A percentile compares a stretch with the other conserved stretches of the same genome.
These are phyloP conservation scores for Clonostachys byssicola DNA, from an alignment of 2,329 filamentous ascomycete genomes.

Conservation along the genomic window DNA sequence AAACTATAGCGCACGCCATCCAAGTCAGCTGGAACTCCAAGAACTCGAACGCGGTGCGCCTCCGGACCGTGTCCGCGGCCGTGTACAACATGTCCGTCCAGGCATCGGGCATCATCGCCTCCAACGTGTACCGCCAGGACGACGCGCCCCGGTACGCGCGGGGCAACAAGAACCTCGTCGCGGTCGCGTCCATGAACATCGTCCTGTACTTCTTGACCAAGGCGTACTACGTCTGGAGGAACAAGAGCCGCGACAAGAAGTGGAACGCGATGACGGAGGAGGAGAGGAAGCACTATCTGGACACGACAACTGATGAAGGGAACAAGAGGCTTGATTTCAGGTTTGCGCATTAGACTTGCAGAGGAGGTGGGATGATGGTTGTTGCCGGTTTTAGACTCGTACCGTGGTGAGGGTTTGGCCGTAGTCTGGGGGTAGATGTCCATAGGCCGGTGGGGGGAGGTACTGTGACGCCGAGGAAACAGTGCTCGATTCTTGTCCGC, in stretches of 20 bases:
- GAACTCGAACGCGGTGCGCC: conserved; percentile 57
- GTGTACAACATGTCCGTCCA: conserved; percentile 57
- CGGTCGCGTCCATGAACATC: conserved; percentile 28
- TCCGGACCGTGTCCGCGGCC: conserved; percentile 57
- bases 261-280: conserved; percentile 40
- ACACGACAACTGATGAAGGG: conserved; percentile 29
- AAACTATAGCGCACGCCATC: not conserved
- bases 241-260: conserved; percentile 19
- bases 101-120: conserved; percentile 29
- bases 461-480: too few species aligned
- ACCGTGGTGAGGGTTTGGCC: too few species aligned
- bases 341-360: conserved; percentile 19
- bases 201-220: conserved; percentile 19
- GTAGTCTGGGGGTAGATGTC: too few species aligned
- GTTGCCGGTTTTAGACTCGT: too few species aligned
- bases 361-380: too few species aligned
- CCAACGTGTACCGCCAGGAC: conserved; percentile 29
- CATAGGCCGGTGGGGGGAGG: too few species aligned
- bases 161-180: conserved; percentile 51
- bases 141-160: conserved; percentile 11
- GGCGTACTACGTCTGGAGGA: conserved; percentile 23
- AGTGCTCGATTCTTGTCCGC: too few species aligned
- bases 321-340: conserved; percentile 31
- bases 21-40: conserved; percentile 3
- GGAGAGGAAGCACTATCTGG: conserved; percentile 13